Conservation (phyloP, 2,329 filamentous ascomycete species). For the Scytalidium lignicola region DNA sequence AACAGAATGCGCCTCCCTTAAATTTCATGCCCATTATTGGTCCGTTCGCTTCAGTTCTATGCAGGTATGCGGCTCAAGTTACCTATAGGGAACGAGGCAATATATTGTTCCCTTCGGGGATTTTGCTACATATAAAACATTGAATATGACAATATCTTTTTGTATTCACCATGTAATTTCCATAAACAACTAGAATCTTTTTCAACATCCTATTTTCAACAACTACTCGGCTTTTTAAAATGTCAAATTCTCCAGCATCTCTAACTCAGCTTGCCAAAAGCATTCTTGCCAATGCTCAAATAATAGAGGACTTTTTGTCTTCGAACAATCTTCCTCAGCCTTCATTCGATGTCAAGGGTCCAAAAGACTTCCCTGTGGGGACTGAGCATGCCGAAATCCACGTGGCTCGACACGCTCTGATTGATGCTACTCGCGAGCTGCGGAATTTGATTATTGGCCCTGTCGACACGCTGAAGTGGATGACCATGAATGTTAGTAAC, state of each 20-base stretch:
- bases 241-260: not conserved
- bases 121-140: too few species aligned
- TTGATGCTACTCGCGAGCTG: constrained; percentile 16
- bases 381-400: constrained; percentile 3
- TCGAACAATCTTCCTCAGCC: constrained; percentile 3
- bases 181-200: too few species aligned
- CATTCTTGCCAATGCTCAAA: constrained; percentile 4
- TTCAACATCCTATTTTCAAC: too few species aligned
- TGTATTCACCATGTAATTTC: too few species aligned
- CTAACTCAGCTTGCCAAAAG: not conserved
- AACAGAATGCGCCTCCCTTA: too few species aligned
- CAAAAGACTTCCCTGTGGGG: not conserved
- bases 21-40: too few species aligned
- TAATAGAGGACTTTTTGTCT: constrained; percentile 6
- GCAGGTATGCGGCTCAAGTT: too few species aligned
- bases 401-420: constrained; percentile 4
- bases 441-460: constrained; percentile 14
- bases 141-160: too few species aligned
- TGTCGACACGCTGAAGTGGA: not conserved
- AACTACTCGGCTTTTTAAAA: too few species aligned
- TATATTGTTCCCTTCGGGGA: too few species aligned
- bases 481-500: not conserved
- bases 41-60: too few species aligned
- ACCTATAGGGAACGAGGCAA: too few species aligned
- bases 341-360: constrained; percentile 9